Percentiles rank a stretch among this genome's conserved stretches.
These are phyloP conservation scores for Phytopythium oedochilum DNA, from an alignment of 352 stramenopile genomes.

Conservation along the genomic window DNA sequence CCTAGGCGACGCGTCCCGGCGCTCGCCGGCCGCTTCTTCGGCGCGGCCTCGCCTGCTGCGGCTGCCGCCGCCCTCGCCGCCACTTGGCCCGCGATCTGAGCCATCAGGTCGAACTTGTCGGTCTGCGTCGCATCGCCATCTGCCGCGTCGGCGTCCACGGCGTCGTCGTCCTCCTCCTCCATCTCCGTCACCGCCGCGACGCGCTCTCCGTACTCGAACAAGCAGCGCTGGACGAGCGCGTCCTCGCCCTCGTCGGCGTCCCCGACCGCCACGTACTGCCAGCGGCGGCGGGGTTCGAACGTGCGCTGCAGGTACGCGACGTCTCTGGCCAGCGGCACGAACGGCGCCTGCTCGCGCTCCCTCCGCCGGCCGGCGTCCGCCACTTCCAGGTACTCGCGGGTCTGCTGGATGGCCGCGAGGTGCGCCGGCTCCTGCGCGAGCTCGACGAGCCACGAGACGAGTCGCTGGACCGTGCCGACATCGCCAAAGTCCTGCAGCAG, in stretches of 20 bases:
- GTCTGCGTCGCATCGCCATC: not conserved
- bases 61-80: constrained; percentile 26
- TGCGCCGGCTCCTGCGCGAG: constrained; percentile 24
- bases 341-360: constrained; percentile 1
- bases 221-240: constrained; percentile 67
- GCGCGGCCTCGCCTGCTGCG: constrained; percentile 3
- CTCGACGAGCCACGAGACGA: constrained; percentile 54
- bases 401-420: constrained; percentile 26
- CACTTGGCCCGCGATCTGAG: constrained; percentile 43
- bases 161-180: constrained; percentile 11
- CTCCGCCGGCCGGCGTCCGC: constrained; percentile 1
- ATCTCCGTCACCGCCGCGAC: constrained; percentile 17
- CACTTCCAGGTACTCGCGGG: constrained; percentile 28
- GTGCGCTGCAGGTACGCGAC: constrained; percentile 31
- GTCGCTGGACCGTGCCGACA: constrained; percentile 42
- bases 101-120: constrained; percentile 26
- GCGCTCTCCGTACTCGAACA: constrained; percentile 77
- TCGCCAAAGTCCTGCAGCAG: constrained; percentile 78
- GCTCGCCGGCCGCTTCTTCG: constrained; percentile 11
- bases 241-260: constrained; percentile 47
- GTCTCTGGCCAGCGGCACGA: constrained; percentile 28
- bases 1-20: constrained; percentile 1
- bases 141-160: not conserved
- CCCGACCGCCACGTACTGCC: constrained; percentile 24
- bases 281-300: constrained; percentile 38